Evolutionary conservation across 441 rosid genomes (phyloP).

Genomic region (Croton laevigatus): DNA sequence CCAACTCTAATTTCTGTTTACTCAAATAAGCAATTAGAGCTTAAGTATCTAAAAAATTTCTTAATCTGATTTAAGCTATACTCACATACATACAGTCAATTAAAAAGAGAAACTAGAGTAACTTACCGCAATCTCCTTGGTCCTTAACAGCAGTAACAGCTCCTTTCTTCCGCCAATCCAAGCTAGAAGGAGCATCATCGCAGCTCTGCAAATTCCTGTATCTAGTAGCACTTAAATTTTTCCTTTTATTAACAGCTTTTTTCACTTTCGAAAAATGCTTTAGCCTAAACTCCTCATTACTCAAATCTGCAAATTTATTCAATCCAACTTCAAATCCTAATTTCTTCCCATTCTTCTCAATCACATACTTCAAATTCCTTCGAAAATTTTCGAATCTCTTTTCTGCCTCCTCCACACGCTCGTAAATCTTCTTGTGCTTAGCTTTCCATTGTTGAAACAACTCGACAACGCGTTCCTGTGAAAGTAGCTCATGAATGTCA

Average conservation of each 20-base stretch:
- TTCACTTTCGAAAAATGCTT: constrained; percentile 48
- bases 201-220: constrained; percentile 29
- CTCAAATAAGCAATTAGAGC: no score
- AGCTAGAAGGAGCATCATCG: constrained; percentile 44
- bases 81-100: background rate
- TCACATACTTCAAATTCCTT: constrained; percentile 50
- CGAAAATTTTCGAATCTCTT: constrained; percentile 38
- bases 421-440: constrained; percentile 49
- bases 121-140: constrained; percentile 60
- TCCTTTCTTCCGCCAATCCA: constrained; percentile 70
- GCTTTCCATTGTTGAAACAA: constrained; percentile 50
- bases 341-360: constrained; percentile 34
- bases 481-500: constrained; percentile 29
- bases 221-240: constrained; percentile 9
- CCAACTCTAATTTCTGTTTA: no score
- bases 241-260: constrained; percentile 33
- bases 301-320: constrained; percentile 68
- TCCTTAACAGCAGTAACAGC: constrained; percentile 54
- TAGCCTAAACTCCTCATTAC: constrained; percentile 58
- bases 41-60: no score
- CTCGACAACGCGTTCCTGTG: constrained; percentile 44
- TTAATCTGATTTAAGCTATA: no score
- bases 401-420: constrained; percentile 41
- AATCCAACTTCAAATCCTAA: constrained; percentile 28
- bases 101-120: background rate